Evolutionary conservation across 192 early-diverging fungal species (phyloP), one percentile per base, ranked within the genome.

Genomic region (Gorgonomyces haynaldii): DNA sequence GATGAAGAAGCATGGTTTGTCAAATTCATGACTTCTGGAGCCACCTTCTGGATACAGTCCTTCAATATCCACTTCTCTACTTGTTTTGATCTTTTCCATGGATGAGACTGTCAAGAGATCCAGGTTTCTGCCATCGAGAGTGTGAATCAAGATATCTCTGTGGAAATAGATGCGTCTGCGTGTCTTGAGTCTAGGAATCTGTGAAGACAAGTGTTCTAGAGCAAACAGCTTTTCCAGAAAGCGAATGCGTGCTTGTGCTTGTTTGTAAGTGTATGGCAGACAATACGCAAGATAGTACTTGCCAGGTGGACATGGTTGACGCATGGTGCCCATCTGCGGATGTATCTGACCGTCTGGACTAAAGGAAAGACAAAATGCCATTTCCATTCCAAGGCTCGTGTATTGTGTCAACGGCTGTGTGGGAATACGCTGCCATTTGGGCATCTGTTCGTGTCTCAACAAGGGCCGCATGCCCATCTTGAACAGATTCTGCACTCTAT

Each of bases 41-140:
- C n/a, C 16, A 1, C 4, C 15, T 2, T 31, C 15, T 2, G 51
- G 51, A 39, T 37, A 53, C 28, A 53, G 29, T 1, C 51, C 51
- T 0, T 40, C 27, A n/a, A 53, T 42, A 4, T 21, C 6, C 10
- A 8, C 10, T 22, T 56, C 45, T 25, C 40, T 2, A 24, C 17
- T 9, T 7, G 8, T 9, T 0, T 15, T 17, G 0, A 56, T 60
- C 26, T 15, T 24, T n/a, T 57, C 50, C 1, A 41, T 37, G 8
- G 57, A 60, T 1, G 57, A 51, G 0, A 60, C 38, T 26, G 57
- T 60, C 9, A 60, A n/a, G 16, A 60, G 12, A 40, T 60, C 57
- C 24, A 60, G 20, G 23, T 37, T 25, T 23, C 26, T 27, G 5
- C 26, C 21, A 23, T 46, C 43, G 17, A 20, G 3, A 7, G 43